phyloP scores from a whole-genome alignment of 2,329 filamentous ascomycete species.

The Diaporthe citriasiana region DNA sequence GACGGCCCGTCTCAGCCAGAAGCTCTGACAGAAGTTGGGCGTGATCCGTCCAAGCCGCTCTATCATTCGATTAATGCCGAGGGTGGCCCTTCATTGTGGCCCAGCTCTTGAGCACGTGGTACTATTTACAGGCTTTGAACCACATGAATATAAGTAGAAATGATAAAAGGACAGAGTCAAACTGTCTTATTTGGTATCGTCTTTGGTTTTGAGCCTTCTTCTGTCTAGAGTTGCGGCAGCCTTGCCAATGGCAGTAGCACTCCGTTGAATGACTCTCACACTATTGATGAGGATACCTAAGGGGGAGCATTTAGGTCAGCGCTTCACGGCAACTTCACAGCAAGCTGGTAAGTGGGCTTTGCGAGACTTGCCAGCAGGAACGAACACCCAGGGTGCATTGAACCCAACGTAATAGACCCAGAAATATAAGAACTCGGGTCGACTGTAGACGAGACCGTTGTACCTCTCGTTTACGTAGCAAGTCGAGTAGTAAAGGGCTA shows the following conservation, averaged over 20 bases:
- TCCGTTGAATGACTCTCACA: slow-evolving; percentile 33
- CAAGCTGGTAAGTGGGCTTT: too few relatives aligned
- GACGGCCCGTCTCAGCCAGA: not conserved
- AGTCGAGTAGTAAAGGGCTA: slow-evolving; percentile 74
- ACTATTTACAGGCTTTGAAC: not conserved
- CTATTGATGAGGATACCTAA: slow-evolving; percentile 36
- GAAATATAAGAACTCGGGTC: slow-evolving; percentile 73
- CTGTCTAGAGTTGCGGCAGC: slow-evolving; percentile 35
- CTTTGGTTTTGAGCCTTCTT: not conserved
- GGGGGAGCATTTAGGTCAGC: not conserved
- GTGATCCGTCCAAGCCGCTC: not conserved
- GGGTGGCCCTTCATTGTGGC: not conserved
- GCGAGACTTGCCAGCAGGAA: slow-evolving; percentile 65
- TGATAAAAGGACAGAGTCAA: not conserved
- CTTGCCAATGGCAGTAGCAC: slow-evolving; percentile 36
- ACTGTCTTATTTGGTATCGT: not conserved
- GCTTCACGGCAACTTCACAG: not conserved
- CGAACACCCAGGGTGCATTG: slow-evolving; percentile 72
- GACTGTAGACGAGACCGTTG: slow-evolving; percentile 64
- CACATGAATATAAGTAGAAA: not conserved
- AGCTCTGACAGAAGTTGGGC: not conserved
- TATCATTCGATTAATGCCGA: not conserved
- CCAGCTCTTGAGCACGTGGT: not conserved
- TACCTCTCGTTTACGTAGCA: slow-evolving; percentile 63
- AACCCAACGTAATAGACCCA: slow-evolving; percentile 75